Percentiles rank a stretch among this genome's conserved stretches.
These are phyloP conservation scores for Manihot esculenta DNA, from an alignment of 441 rosid genomes.

Conservation along the genomic window DNA sequence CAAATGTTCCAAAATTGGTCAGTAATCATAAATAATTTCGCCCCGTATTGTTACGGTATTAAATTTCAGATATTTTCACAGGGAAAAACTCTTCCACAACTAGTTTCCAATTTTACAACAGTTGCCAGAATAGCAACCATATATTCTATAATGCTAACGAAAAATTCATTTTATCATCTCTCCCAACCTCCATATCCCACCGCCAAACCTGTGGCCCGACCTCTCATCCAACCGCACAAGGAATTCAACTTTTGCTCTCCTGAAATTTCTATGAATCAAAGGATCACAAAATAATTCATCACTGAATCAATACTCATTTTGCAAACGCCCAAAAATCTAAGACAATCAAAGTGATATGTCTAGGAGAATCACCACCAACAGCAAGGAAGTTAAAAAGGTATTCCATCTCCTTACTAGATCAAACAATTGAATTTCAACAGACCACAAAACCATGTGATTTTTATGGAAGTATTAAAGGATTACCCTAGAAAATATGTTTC, in stretches of 20 bases:
- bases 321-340: not conserved
- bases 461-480: not conserved
- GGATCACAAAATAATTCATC: not conserved
- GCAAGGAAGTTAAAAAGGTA: slow-evolving; percentile 1
- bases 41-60: not conserved
- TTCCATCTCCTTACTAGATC: not conserved
- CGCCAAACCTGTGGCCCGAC: not conserved
- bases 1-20: slow-evolving; percentile 6
- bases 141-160: not conserved
- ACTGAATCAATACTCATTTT: not conserved
- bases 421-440: not conserved
- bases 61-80: not conserved
- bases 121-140: slow-evolving; percentile 5
- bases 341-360: not conserved
- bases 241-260: not conserved
- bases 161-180: not conserved
- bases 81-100: not conserved
- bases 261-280: not conserved
- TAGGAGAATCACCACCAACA: not conserved
- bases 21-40: slow-evolving; percentile 1
- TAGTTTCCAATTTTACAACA: slow-evolving; percentile 1
- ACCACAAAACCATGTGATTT: not conserved
- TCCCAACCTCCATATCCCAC: slow-evolving; percentile 4
- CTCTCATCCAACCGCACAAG: not conserved
- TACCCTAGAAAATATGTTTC: not conserved